Base-by-base conservation (phyloP, 1,139 yeast species). In the Pichia kudriavzevii region DNA sequence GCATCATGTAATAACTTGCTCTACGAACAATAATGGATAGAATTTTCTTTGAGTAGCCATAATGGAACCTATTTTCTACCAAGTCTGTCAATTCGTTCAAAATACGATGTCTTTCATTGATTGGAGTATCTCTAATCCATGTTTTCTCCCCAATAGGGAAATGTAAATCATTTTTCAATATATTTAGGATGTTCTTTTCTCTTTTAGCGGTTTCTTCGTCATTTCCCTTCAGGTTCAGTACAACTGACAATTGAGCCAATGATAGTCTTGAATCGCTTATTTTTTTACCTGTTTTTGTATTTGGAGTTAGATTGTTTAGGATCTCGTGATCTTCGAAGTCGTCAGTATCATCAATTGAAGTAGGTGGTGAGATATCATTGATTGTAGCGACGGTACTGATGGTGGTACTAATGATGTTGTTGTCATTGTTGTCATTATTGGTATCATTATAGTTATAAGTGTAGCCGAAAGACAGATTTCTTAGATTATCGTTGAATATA, bases 1-100 rank as follows among this genome's bases (percentile, higher is more conserved):
- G 94, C 91, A 82, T 82, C 60, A 75, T 61, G 39, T 80, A 74
- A 53, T 84, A 84, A 15, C 84, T 74, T 3, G 93, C 94, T 38
- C 94, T 67, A 48, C 88, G 71, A 21, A 84, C 70, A 19, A 84
- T 73, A 0, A 79, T 75, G 49, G 82, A 88, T 32, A 83, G 60
- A 22, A 73, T 66, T 21, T 66, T 66, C 32, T 61, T 67, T 26
- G 59, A 54, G 34, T 71, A 53, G 33, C 75, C 64, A 49, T 71
- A 75, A 2, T 76, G 72, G 51, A 73, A 79, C 26, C 65, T 66
- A 3, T 53, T 53, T 16, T 59, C 59, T 3, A 79, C 76, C 35
- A 69, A 59, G 4, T 51, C 48, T 48, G 67, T 61, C 34, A 84
- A 61, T 40, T 65, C 61, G 20, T 67, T 65, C 27, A 83, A 63